A percentile compares a stretch with the other conserved stretches of the same genome.
Evolutionary conservation across 805 yeast species (phyloP).

Genomic region (Schizosaccharomyces pombe): DNA sequence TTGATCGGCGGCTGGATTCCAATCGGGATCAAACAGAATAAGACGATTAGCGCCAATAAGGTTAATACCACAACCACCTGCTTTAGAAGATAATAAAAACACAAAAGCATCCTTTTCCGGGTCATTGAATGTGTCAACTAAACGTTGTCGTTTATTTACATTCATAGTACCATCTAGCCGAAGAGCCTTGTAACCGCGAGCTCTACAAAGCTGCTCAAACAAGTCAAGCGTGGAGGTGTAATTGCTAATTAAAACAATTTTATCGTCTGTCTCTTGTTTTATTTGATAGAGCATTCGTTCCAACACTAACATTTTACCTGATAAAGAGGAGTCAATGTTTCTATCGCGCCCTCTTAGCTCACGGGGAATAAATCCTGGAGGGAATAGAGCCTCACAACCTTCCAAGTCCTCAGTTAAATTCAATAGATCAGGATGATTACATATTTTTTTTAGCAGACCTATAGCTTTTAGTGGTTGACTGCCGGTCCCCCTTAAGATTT

Average conservation of each 20-base stretch:
- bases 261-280: slow-evolving; percentile 48
- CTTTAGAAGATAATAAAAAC: slow-evolving; percentile 75
- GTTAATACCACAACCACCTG: slow-evolving; percentile 97
- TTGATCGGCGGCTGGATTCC: slow-evolving; percentile 98
- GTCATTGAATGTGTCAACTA: slow-evolving; percentile 77
- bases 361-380: slow-evolving; percentile 28
- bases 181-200: slow-evolving; percentile 39
- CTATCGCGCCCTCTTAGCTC: slow-evolving; percentile 26
- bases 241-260: slow-evolving; percentile 81
- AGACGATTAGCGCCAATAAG: slow-evolving; percentile 87
- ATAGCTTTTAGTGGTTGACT: slow-evolving; percentile 79
- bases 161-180: slow-evolving; percentile 84
- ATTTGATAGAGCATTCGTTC: slow-evolving; percentile 56
- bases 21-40: slow-evolving; percentile 71
- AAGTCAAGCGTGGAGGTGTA: slow-evolving; percentile 85
- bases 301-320: slow-evolving; percentile 69
- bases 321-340: slow-evolving; percentile 55
- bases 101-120: slow-evolving; percentile 75
- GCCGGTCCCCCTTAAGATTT: slow-evolving; percentile 35
- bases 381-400: slow-evolving; percentile 36
- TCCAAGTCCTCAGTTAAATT: slow-evolving; percentile 55
- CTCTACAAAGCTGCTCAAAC: slow-evolving; percentile 65
- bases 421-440: slow-evolving; percentile 80
- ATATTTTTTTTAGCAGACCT: slow-evolving; percentile 65
- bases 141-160: slow-evolving; percentile 73